Evolutionary conservation across 1,139 yeast species (phyloP).

Genomic region (Yamadazyma conglobata): DNA sequence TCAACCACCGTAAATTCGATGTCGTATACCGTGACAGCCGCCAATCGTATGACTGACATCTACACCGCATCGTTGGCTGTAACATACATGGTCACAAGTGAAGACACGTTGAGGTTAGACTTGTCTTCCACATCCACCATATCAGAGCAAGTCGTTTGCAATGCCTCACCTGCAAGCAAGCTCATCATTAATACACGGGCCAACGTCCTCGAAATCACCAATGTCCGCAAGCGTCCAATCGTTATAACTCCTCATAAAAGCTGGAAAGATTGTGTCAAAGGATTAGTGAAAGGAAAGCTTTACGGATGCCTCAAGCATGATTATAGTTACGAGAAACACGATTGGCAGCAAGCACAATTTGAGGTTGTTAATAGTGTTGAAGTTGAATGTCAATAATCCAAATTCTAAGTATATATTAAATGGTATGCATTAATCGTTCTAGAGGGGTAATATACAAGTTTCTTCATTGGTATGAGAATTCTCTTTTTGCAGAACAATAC

Average conservation of each 20-base stretch:
- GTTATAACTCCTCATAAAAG: constrained; percentile 5
- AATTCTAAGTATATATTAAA: too few relatives aligned
- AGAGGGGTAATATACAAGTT: too few relatives aligned
- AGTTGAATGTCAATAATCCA: constrained; percentile 5
- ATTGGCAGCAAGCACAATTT: constrained; percentile 7
- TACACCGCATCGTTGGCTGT: constrained; percentile 5
- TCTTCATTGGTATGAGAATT: too few relatives aligned
- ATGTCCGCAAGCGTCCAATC: constrained; percentile 9
- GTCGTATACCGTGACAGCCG: constrained; percentile 8
- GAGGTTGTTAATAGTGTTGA: constrained; percentile 4
- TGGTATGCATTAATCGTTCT: too few relatives aligned
- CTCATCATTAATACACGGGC: constrained; percentile 8
- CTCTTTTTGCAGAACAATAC: constrained; percentile 58
- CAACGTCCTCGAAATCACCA: constrained; percentile 3
- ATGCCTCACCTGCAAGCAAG: constrained; percentile 10
- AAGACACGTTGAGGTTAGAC: constrained; percentile 10
- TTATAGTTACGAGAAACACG: constrained; percentile 3
- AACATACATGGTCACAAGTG: constrained; percentile 1
- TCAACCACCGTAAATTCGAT: constrained; percentile 10
- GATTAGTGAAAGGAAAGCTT: constrained; percentile 2
- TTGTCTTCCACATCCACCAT: constrained; percentile 4
- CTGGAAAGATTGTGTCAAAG: constrained; percentile 4
- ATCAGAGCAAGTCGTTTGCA: constrained; percentile 10
- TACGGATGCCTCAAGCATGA: constrained; percentile 5
- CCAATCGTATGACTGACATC: constrained; percentile 8